Evolutionary conservation across 352 stramenopile species (phyloP), one percentile per base, ranked within the genome.

Genomic region (Globisporangium mamillatum): DNA sequence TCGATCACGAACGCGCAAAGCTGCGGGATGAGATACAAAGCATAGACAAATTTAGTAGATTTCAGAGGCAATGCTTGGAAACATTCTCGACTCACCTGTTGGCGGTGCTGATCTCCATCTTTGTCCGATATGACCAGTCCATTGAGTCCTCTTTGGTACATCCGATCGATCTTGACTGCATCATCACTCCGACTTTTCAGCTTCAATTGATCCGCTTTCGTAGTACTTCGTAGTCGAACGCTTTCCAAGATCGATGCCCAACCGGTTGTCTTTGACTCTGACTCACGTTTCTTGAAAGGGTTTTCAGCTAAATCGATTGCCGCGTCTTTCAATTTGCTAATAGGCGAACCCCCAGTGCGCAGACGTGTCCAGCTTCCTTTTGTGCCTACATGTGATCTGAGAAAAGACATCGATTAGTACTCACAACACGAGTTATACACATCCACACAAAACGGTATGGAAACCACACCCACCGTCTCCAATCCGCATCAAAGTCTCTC

Each of bases 401-500:
- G n/a, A 5, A 24, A 20, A 46, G 1, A 22, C 29, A 24, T 22
- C 9, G 7, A 48, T 34, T 29, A 57, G 56, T 20, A 72, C 75
- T 12, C 57, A 68, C 18, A 66, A 60, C 10, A 27, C n/a, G 60
- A 6, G 34, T 25, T 66, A 16, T 10, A 44, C 7, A 61, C 67
- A 56, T 71, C 60, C 34, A 27, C 34, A 0, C n/a, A 66, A 22
- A 36, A 16, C 18, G 16, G 41, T 36, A 29, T 27, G 48, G 32
- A 64, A 60, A 41, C 12, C 62, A 24, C 12, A 64, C 71, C 41
- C 34, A 89, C 80, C 80, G 72, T 70, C 74, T 78, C 66, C 71
- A 83, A 32, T 86, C 78, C 7, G 82, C 76, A 60, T 86, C 78
- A 46, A 86, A 89, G 58, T 89, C 78, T 61, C 75, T 76, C 20